A percentile compares a stretch with the other conserved stretches of the same genome.
phyloP scores from a whole-genome alignment of 2,329 filamentous ascomycete species.

The Epichloe elymi region DNA sequence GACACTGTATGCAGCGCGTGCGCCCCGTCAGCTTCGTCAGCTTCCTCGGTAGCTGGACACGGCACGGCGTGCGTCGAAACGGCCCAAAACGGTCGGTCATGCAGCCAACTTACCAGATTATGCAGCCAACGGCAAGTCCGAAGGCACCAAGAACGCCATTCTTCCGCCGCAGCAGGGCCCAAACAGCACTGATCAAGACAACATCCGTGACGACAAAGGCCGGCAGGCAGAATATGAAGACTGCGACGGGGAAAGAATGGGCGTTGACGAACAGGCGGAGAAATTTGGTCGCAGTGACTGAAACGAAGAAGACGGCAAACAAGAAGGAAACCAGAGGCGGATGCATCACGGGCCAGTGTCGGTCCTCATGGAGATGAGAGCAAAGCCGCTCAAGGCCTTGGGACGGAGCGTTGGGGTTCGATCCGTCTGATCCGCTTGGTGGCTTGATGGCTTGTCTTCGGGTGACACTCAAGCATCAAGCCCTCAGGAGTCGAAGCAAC shows the following conservation, averaged over 20 bases:
- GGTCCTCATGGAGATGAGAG: conserved; percentile 2
- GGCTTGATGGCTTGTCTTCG: not conserved
- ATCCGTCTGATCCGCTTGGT: too few relatives aligned
- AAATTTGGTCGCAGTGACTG: conserved; percentile 16
- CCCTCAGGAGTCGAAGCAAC: not conserved
- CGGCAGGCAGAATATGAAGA: conserved; percentile 19
- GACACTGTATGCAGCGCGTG: conserved; percentile 11
- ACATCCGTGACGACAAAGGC: conserved; percentile 18
- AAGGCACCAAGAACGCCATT: conserved; percentile 12
- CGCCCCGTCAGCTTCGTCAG: not conserved
- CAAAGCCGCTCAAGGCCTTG: not conserved
- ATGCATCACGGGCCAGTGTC: conserved; percentile 5
- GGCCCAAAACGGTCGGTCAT: not conserved
- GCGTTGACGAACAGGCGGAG: conserved; percentile 16
- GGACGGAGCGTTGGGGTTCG: not conserved
- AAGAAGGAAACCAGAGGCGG: conserved; percentile 14
- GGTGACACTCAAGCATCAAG: not conserved
- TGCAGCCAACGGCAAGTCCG: conserved; percentile 10
- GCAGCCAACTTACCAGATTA: conserved; percentile 15
- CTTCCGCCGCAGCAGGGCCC: conserved; percentile 14
- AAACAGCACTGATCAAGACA: conserved; percentile 12
- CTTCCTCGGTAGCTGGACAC: not conserved
- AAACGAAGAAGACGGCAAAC: conserved; percentile 17
- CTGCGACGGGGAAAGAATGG: conserved; percentile 12
- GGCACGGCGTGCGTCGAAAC: not conserved